Conservation (phyloP, 106 monocot species). For the Acanthochlamys bracteata region DNA sequence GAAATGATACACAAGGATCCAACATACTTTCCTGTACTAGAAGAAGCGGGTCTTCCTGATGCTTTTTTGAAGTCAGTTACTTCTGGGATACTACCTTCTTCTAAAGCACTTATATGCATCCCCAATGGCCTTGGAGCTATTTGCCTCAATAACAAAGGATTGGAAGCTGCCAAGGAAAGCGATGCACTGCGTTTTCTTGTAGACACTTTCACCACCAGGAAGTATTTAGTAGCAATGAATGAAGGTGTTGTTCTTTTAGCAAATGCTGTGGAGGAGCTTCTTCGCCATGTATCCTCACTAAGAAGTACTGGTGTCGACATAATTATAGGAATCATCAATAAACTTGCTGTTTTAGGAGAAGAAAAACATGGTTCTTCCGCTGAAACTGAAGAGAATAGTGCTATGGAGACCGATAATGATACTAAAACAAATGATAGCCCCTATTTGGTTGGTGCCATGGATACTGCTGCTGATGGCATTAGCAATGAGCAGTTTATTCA, state of each 20-base stretch:
- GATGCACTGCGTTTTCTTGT: conserved; percentile 65
- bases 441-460: conserved; percentile 70
- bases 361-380: conserved; percentile 35
- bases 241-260: conserved; percentile 96
- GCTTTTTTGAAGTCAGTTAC: conserved; percentile 73
- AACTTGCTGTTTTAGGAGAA: conserved; percentile 57
- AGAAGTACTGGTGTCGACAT: conserved; percentile 82
- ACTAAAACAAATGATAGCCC: conserved; percentile 56
- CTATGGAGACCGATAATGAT: conserved; percentile 82
- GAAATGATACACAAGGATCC: conserved; percentile 99
- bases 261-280: conserved; percentile 95
- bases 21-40: conserved; percentile 64
- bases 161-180: conserved; percentile 80
- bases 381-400: conserved; percentile 40
- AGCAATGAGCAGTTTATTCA: conserved; percentile 82
- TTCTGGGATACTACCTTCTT: conserved; percentile 74
- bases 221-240: conserved; percentile 95
- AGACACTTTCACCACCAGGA: conserved; percentile 75
- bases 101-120: conserved; percentile 87
- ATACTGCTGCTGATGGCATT: conserved; percentile 49
- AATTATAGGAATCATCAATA: conserved; percentile 81
- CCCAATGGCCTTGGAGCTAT: conserved; percentile 98
- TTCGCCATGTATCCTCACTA: conserved; percentile 88
- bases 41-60: conserved; percentile 79
- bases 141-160: conserved; percentile 77